phyloP scores from a whole-genome alignment of 768 basidiomycete species.

The Boletus pseudopeckii region DNA sequence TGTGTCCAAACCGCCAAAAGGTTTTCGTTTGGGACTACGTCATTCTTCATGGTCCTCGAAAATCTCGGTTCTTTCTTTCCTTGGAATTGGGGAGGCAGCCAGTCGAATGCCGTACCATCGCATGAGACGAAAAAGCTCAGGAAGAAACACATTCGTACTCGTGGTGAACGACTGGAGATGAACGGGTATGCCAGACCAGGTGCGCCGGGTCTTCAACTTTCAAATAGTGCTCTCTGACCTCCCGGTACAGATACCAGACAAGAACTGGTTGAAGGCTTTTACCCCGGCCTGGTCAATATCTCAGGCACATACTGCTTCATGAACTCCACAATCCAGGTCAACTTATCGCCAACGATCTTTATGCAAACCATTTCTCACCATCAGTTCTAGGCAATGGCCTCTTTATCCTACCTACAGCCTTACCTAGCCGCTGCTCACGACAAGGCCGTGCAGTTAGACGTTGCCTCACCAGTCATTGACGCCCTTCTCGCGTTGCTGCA shows the following conservation, averaged over 20 bases:
- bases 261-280: constrained; percentile 44
- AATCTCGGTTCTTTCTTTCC: constrained; percentile 51
- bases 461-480: constrained; percentile 85
- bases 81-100: constrained; percentile 57
- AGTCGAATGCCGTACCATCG: constrained; percentile 19
- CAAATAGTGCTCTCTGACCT: background rate
- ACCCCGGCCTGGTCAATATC: constrained; percentile 91
- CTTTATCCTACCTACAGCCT: constrained; percentile 75
- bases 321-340: constrained; percentile 91
- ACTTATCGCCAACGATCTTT: constrained; percentile 5
- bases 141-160: constrained; percentile 50
- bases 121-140: constrained; percentile 43
- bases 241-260: constrained; percentile 22
- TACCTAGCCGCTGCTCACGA: constrained; percentile 73
- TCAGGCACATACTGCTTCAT: constrained; percentile 97
- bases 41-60: constrained; percentile 54
- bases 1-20: constrained; percentile 30
- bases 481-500: constrained; percentile 67
- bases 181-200: constrained; percentile 33
- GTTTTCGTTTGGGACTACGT: constrained; percentile 27
- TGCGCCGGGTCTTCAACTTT: constrained; percentile 12
- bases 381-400: constrained; percentile 72
- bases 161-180: constrained; percentile 54
- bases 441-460: constrained; percentile 74
- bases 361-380: constrained; percentile 15